phyloP scores from a whole-genome alignment of 1,284 basidiomycete genomes.

The Melampsora larici-populina region DNA sequence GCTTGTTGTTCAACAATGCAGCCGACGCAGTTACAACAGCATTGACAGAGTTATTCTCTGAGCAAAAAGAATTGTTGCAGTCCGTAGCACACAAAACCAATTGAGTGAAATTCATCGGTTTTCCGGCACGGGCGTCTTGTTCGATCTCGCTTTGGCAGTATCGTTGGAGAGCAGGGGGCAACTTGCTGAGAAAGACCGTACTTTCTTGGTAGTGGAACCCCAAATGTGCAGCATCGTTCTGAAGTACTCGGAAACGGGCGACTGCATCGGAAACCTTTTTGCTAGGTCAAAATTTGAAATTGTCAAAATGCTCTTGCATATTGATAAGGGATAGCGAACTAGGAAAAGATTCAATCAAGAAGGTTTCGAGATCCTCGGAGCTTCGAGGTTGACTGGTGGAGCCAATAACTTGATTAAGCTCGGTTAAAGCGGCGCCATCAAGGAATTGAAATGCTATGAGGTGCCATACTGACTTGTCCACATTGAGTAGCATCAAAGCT shows the following conservation, averaged over 20 bases:
- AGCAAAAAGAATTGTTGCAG: neutral
- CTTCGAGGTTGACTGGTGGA: neutral
- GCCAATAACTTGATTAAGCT: neutral
- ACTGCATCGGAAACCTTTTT: neutral
- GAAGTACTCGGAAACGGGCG: too few species aligned
- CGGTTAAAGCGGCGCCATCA: neutral
- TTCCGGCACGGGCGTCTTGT: neutral
- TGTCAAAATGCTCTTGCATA: too few species aligned
- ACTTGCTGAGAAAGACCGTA: neutral
- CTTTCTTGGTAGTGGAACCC: neutral
- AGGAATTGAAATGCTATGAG: neutral
- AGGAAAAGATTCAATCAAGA: neutral
- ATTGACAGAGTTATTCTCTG: neutral
- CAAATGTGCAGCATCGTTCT: too few species aligned
- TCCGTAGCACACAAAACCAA: neutral
- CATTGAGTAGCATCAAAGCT: too few species aligned
- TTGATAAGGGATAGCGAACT: neutral
- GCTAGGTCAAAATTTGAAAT: neutral
- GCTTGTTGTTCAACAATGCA: neutral
- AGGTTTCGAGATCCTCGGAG: neutral
- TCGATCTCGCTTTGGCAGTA: neutral
- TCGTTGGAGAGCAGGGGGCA: neutral
- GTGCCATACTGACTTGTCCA: too few species aligned
- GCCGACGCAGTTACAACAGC: neutral
- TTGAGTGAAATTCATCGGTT: neutral